Evolutionary conservation across 2,329 filamentous ascomycete genomes (phyloP), one percentile per base, ranked within the genome.

Genomic region (Pseudopithomyces maydicus): DNA sequence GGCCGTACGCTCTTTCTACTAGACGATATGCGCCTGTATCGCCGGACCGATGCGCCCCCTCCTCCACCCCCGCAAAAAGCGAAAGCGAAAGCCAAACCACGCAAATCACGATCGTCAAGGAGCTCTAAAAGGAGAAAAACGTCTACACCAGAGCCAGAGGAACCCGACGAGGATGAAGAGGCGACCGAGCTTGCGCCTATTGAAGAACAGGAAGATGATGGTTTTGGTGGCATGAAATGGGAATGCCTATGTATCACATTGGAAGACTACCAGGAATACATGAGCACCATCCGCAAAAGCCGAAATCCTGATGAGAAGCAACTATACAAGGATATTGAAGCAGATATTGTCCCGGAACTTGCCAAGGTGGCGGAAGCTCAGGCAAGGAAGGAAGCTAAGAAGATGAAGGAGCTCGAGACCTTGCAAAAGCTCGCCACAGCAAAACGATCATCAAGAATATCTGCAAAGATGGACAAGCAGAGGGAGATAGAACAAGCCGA

Each of bases 1-100:
- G 93, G 96, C 62, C 88, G 92, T 36, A 88, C 88, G 35, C 96
- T 98, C 72, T 96, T 90, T 70, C 88, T 98, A 2, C 84, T 99
- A 3, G 94, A 98, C 67, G 95, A 99, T 73, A 96, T 97, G 68
- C 86, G 95, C 60, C 81, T 99, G 41, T 99, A 99, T 74, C 90
- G 93, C 54, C 83, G 90, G 59, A 92, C 90, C n/a, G 91, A 96
- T 57, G 84, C 89, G 23, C 85, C 87, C 1, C 81, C 85, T 1
- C 84, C 86, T 6, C 76, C 85, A 14, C 78, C 81, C n/a, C 74
- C 82, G 2, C 75, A 83, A 23, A 89, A 89, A 70, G 80, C 85
- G 1, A 78, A 78, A 56, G 58, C 75, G 4, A 79, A 78, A 58
- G 51, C 52, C 43, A 44, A 53, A 33, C 17, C 48, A 19, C 47